Conservation (phyloP, 345 rosid species). For the Populus ilicifolia region DNA sequence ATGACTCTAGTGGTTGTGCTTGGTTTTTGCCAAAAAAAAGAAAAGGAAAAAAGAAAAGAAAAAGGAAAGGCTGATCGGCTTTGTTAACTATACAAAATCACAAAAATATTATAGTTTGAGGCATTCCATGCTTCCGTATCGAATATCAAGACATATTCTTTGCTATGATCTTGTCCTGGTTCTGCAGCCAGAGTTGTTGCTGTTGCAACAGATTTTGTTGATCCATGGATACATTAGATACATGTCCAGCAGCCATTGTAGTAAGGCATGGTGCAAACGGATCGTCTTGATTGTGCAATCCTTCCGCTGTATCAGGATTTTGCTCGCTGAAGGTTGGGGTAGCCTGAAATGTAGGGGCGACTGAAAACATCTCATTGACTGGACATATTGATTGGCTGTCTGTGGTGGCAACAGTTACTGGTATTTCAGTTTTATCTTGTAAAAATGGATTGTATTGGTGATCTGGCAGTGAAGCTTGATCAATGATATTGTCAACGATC, state of each 20-base stretch:
- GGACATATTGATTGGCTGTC: constrained; percentile 8
- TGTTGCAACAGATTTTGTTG: constrained; percentile 44
- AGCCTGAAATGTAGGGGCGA: constrained; percentile 54
- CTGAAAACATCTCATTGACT: constrained; percentile 20
- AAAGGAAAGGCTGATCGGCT: background rate
- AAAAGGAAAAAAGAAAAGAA: background rate
- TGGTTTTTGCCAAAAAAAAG: background rate
- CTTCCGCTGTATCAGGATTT: background rate
- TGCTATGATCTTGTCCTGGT: constrained; percentile 68
- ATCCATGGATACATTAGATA: constrained; percentile 18
- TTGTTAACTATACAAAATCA: background rate
- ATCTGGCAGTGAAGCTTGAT: constrained; percentile 1
- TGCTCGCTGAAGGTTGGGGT: constrained; percentile 32
- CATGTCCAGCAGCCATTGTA: background rate
- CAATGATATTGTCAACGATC: background rate
- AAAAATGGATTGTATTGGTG: constrained; percentile 31
- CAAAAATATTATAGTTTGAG: background rate
- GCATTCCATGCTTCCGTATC: background rate
- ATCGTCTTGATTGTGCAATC: constrained; percentile 26
- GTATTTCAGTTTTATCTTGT: constrained; percentile 27
- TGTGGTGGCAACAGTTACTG: background rate
- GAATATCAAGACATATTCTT: constrained; percentile 41
- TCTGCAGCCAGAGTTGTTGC: constrained; percentile 65
- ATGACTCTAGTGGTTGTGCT: background rate
- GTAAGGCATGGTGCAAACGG: constrained; percentile 45